These are phyloP conservation scores for Astraeus odoratus DNA, from an alignment of 768 basidiomycete genomes.

Conservation along the genomic window DNA sequence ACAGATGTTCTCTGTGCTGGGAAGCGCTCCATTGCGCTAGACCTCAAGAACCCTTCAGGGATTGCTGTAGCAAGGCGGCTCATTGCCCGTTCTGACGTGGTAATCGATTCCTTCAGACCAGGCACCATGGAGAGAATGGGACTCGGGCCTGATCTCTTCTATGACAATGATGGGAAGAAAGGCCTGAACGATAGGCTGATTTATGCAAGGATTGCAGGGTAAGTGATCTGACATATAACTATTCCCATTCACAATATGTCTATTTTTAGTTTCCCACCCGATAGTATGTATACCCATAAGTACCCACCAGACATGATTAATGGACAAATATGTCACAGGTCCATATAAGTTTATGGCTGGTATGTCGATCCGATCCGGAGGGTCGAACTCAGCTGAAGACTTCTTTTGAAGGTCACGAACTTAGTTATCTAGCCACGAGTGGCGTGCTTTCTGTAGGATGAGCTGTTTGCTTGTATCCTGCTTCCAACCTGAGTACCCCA, in stretches of 20 bases:
- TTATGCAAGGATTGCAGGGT: slow-evolving; percentile 75
- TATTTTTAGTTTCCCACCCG: slow-evolving; percentile 48
- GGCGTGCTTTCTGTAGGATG: slow-evolving; percentile 59
- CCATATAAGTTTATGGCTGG: slow-evolving; percentile 73
- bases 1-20: slow-evolving; percentile 59
- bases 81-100: slow-evolving; percentile 61
- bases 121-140: slow-evolving; percentile 76
- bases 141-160: slow-evolving; percentile 68
- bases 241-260: neutral
- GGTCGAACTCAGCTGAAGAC: neutral
- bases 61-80: slow-evolving; percentile 48
- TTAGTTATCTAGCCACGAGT: slow-evolving; percentile 78
- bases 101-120: slow-evolving; percentile 81
- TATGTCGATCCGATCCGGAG: slow-evolving; percentile 22
- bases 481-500: neutral
- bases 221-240: slow-evolving; percentile 15
- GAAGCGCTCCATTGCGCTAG: slow-evolving; percentile 69
- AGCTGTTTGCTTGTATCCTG: neutral
- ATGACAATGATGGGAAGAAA: slow-evolving; percentile 36
- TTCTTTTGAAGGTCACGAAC: slow-evolving; percentile 57
- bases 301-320: slow-evolving; percentile 9
- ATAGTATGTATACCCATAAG: slow-evolving; percentile 34
- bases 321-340: slow-evolving; percentile 42
- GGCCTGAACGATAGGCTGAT: slow-evolving; percentile 60
- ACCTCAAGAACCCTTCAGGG: slow-evolving; percentile 58